phyloP scores from a whole-genome alignment of 495 filamentous ascomycete genomes.

The Xylaria acuta region DNA sequence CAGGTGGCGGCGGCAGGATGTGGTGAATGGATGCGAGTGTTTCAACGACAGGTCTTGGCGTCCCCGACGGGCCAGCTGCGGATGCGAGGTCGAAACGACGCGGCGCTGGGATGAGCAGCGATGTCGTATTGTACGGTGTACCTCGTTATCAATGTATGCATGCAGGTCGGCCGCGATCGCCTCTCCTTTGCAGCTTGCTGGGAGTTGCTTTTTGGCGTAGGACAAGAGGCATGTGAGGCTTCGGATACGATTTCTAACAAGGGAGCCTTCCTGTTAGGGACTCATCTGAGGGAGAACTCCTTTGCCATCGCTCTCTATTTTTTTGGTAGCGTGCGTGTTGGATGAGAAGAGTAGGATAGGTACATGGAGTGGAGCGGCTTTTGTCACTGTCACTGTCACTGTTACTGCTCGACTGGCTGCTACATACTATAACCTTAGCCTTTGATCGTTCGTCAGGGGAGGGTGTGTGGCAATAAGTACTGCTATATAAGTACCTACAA shows the following conservation, averaged over 20 bases:
- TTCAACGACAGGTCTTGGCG: slow-evolving; percentile 32
- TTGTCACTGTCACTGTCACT: background rate
- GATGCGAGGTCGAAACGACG: slow-evolving; percentile 26
- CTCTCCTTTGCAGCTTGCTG: slow-evolving; percentile 14
- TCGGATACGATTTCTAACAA: slow-evolving; percentile 2
- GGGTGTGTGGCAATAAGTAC: background rate
- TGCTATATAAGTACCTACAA: background rate
- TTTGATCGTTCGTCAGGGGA: slow-evolving; percentile 6
- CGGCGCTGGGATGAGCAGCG: slow-evolving; percentile 1
- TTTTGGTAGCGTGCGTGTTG: background rate
- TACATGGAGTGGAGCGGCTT: background rate
- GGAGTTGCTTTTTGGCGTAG: slow-evolving; percentile 16
- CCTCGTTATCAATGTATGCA: background rate
- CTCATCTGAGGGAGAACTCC: background rate
- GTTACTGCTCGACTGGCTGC: background rate
- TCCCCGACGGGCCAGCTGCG: slow-evolving; percentile 19
- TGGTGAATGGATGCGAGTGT: slow-evolving; percentile 23
- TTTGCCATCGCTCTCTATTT: background rate
- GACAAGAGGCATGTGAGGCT: slow-evolving; percentile 7
- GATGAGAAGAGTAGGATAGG: background rate
- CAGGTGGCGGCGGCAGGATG: slow-evolving; percentile 22
- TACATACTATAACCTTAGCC: background rate
- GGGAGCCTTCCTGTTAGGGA: too few relatives aligned
- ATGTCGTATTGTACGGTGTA: slow-evolving; percentile 11
- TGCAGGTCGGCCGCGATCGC: slow-evolving; percentile 13